phyloP scores from a whole-genome alignment of 2,329 filamentous ascomycete species.

The Aspergillus jensenii region DNA sequence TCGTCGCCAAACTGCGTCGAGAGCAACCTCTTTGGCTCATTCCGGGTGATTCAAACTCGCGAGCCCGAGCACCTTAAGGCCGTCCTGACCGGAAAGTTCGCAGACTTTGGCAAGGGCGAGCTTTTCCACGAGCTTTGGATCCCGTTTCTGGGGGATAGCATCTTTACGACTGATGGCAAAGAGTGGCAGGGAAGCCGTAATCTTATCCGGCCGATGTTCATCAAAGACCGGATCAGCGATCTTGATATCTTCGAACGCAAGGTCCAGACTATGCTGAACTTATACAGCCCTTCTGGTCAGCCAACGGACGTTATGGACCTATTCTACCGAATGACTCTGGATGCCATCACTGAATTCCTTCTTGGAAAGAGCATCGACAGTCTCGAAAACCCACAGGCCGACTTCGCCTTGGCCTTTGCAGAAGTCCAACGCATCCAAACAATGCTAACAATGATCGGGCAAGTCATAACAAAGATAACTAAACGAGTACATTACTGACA shows the following conservation, averaged over 20 bases:
- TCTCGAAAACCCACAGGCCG: constrained; percentile 4
- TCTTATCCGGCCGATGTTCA: constrained; percentile 5
- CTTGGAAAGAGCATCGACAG: constrained; percentile 5
- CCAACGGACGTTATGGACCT: constrained; percentile 5
- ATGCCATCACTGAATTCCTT: constrained; percentile 6
- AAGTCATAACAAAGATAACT: neutral
- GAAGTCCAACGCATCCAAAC: constrained; percentile 5
- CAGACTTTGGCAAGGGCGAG: constrained; percentile 6
- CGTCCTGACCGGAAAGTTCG: neutral
- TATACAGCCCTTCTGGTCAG: neutral
- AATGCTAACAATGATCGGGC: constrained; percentile 7
- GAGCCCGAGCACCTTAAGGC: constrained; percentile 5
- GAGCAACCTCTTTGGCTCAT: constrained; percentile 3
- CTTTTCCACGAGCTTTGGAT: constrained; percentile 1
- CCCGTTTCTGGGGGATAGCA: neutral
- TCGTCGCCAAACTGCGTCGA: constrained; percentile 8
- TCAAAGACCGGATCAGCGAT: constrained; percentile 5
- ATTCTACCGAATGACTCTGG: constrained; percentile 8
- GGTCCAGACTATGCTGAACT: constrained; percentile 3
- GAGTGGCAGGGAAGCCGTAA: constrained; percentile 3
- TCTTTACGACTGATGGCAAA: constrained; percentile 4
- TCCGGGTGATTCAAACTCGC: constrained; percentile 2
- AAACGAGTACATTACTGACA: neutral
- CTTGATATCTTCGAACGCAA: constrained; percentile 8
- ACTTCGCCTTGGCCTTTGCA: constrained; percentile 5